Base-by-base conservation (phyloP, 1,139 yeast genomes). In the Saccharomycopsis hybrid region DNA sequence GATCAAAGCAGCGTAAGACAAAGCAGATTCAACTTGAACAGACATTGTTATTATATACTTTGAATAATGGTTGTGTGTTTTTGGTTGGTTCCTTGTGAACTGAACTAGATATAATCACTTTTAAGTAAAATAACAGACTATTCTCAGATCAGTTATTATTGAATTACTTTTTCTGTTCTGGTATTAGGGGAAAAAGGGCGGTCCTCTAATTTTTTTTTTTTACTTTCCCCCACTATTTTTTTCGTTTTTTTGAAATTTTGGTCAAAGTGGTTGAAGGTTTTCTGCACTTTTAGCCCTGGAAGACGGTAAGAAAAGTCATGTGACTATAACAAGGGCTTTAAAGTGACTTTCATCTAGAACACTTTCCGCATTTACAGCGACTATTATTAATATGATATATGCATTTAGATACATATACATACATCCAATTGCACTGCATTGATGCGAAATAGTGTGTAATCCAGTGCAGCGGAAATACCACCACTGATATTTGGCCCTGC, bases 1-100 rank as follows among this genome's bases (percentile, higher is more conserved):
- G 80, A 90, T 89, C 76, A 90, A 85, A 72, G 98, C 94, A 73
- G 97, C 97, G 67, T 68, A 71, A 55, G 75, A 70, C 62, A 71
- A 48, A 43, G 56, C 44, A 27, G 54, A 36, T 54, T 54, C 71
- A 62, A 69, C 64, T 81, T 84, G 90, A 64, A 71, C 68, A 73
- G 76, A 79, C 81, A 76, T 76, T 67, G 57, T 53, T 61, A 50
- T 52, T 52, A 48, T 44, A n/a, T n/a, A n/a, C 60, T n/a, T n/a
- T n/a, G n/a, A 46, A 35, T 50, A 41, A 50, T 47, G 27, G 29
- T 44, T 48, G 43, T 28, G 25, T 47, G 35, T 36, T 30, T 47
- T 37, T 41, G 5, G 30, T 43, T 44, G n/a, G n/a, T n/a, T n/a
- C n/a, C n/a, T 43, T 27, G 4, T n/a, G n/a, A 28, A 35, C 49